A percentile compares a stretch with the other conserved stretches of the same genome.
phyloP scores from a whole-genome alignment of 1,284 basidiomycete species.

The Cutaneotrichosporon daszewskae region DNA sequence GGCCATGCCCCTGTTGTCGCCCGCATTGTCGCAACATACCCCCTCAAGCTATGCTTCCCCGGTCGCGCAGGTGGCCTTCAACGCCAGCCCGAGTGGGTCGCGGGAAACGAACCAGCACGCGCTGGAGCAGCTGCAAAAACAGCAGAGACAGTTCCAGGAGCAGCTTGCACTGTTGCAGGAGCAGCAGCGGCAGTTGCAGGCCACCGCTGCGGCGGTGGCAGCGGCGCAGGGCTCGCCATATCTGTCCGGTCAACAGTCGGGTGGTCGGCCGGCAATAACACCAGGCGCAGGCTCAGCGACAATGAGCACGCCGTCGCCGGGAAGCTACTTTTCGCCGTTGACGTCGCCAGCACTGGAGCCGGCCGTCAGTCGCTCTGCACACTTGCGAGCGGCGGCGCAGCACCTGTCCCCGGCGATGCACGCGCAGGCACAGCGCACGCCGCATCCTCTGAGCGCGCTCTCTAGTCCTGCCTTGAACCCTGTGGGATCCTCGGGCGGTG shows the following conservation, averaged over 20 bases:
- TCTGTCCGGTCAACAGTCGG: slow-evolving; percentile 13
- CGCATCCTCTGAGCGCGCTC: slow-evolving; percentile 36
- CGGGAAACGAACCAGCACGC: slow-evolving; percentile 16
- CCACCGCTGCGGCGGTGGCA: slow-evolving; percentile 37
- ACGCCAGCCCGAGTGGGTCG: background rate
- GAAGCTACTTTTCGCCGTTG: slow-evolving; percentile 54
- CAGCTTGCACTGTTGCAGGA: slow-evolving; percentile 37
- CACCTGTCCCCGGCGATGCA: slow-evolving; percentile 20
- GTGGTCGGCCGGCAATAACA: slow-evolving; percentile 16
- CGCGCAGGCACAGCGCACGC: slow-evolving; percentile 19
- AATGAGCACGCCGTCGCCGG: slow-evolving; percentile 30
- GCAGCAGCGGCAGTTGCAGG: slow-evolving; percentile 39
- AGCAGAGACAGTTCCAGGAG: slow-evolving; percentile 44
- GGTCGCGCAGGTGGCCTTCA: slow-evolving; percentile 18
- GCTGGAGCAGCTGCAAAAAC: slow-evolving; percentile 40
- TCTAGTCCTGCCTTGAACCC: slow-evolving; percentile 41
- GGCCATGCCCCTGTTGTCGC: slow-evolving; percentile 38
- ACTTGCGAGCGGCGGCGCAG: slow-evolving; percentile 24
- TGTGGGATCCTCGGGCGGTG: slow-evolving; percentile 39
- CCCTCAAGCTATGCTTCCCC: slow-evolving; percentile 31
- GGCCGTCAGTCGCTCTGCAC: slow-evolving; percentile 16
- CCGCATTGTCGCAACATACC: slow-evolving; percentile 31
- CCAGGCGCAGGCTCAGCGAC: slow-evolving; percentile 18
- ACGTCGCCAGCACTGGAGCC: slow-evolving; percentile 56
- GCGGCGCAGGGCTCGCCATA: slow-evolving; percentile 25